Evolutionary conservation across 768 basidiomycete genomes (phyloP).

Genomic region (Suillus hirtellus): DNA sequence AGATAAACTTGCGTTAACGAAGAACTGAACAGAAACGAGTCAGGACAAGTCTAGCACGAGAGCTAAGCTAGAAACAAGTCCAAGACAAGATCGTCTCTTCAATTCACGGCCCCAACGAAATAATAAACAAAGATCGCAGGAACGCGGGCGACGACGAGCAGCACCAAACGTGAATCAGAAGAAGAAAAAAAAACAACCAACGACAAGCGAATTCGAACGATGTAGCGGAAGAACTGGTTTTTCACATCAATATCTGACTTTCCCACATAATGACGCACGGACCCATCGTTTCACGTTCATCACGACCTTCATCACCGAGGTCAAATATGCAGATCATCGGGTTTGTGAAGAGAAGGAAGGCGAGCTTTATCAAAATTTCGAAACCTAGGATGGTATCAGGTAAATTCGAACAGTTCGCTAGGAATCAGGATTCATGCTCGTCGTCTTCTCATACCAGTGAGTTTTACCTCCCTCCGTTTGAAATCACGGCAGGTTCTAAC

Average conservation of each 20-base stretch:
- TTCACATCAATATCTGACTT: slow-evolving; percentile 9
- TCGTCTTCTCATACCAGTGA: background rate
- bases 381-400: background rate
- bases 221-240: background rate
- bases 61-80: slow-evolving; percentile 3
- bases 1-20: slow-evolving; percentile 10
- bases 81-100: slow-evolving; percentile 8
- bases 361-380: background rate
- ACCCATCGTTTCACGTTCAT: background rate
- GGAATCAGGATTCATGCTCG: background rate
- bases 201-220: slow-evolving; percentile 6
- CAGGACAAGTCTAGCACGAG: slow-evolving; percentile 6
- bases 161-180: slow-evolving; percentile 8
- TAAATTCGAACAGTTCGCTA: background rate
- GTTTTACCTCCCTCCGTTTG: background rate
- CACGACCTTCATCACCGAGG: background rate
- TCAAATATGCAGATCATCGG: background rate
- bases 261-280: slow-evolving; percentile 9
- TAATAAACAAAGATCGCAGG: slow-evolving; percentile 11
- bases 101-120: slow-evolving; percentile 7
- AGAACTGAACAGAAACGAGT: slow-evolving; percentile 7
- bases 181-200: slow-evolving; percentile 10
- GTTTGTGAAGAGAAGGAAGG: background rate
- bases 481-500: background rate
- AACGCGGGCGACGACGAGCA: slow-evolving; percentile 1